Evolutionary conservation across 1,284 basidiomycete genomes (phyloP), one percentile per base, ranked within the genome.

Genomic region (Leccinum subrobustum): DNA sequence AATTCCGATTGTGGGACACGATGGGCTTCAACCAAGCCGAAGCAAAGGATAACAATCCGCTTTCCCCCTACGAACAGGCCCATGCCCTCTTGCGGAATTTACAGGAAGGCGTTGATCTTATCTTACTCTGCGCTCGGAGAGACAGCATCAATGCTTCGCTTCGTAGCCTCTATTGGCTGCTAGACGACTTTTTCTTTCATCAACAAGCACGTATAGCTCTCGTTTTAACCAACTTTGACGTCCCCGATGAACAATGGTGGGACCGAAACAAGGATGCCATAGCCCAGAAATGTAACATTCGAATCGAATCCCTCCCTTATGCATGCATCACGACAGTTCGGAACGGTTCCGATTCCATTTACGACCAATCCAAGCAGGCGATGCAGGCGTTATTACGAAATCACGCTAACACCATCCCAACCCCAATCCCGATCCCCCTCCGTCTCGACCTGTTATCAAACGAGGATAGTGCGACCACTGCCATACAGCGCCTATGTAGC

Each of bases 191-290:
- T 54, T 71, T 70, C 63, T 71, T 71, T 42, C 42, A 59, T 18
- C 70, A 68, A 16, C 63, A 56, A 5, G 72, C 73, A 2, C 75
- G 69, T 16, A 69, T 79, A 54, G 74, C 73, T 39, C 61, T 78
- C 25, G 65, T 76, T 53, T 62, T 78, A 25, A 79, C 78, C 27
- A 70, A 77, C n/a, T 71, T 76, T 25, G 78, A 69, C 58, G 71
- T 48, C 3, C 54, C 60, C 5, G 53, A 69, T 23, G 60, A 65
- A 3, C 33, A 57, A 9, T 72, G 71, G 71, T 72, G 73, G 71
- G 58, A 29, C 3, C 63, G 64, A 58, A 75, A 75, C 48, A 56
- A 39, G 18, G 58, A 64, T 42, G 20, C 7, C 20, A 73, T 72
- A 35, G 33, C 54, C 7, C 50, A 67, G 33, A 64, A 4, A 67